phyloP scores from a whole-genome alignment of 306 rosid genomes.

The Lathyrus oleraceus region DNA sequence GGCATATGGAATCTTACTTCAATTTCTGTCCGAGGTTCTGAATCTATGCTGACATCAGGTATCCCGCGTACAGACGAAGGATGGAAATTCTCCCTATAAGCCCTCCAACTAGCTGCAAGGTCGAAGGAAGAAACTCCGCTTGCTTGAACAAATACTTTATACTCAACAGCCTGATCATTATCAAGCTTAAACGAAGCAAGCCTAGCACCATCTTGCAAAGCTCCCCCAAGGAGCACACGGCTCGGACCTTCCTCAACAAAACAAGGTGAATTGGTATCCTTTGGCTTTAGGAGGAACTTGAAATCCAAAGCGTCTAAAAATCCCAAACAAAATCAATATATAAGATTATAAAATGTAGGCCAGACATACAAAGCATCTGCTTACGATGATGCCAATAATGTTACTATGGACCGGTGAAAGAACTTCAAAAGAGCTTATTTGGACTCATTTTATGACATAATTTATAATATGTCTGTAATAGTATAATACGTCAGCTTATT shows the following conservation, averaged over 20 bases:
- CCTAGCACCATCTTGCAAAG: conserved; percentile 80
- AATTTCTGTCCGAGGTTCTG: conserved; percentile 51
- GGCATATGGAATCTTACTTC: conserved; percentile 54
- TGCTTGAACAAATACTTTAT: conserved; percentile 76
- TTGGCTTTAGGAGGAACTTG: conserved; percentile 91
- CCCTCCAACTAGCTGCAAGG: conserved; percentile 99
- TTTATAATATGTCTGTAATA: neutral
- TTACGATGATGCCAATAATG: neutral
- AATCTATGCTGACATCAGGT: conserved; percentile 86
- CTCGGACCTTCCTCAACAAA: conserved; percentile 89
- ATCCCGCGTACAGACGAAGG: conserved; percentile 81
- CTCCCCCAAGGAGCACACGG: conserved; percentile 72
- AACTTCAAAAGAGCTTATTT: neutral
- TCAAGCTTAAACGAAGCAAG: conserved; percentile 72
- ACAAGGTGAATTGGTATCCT: conserved; percentile 51
- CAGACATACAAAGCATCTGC: neutral
- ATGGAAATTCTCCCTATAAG: conserved; percentile 74
- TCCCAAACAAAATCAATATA: conserved; percentile 33
- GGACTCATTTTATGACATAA: neutral
- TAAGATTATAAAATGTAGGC: neutral
- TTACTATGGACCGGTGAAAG: neutral
- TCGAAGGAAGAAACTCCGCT: conserved; percentile 86
- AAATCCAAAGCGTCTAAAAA: conserved; percentile 81
- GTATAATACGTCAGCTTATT: neutral
- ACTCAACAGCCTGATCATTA: conserved; percentile 64